Percentiles rank a stretch among this genome's conserved stretches.
These are phyloP conservation scores for Termitomyces sp. DNA, from an alignment of 768 basidiomycete genomes.

Conservation along the genomic window DNA sequence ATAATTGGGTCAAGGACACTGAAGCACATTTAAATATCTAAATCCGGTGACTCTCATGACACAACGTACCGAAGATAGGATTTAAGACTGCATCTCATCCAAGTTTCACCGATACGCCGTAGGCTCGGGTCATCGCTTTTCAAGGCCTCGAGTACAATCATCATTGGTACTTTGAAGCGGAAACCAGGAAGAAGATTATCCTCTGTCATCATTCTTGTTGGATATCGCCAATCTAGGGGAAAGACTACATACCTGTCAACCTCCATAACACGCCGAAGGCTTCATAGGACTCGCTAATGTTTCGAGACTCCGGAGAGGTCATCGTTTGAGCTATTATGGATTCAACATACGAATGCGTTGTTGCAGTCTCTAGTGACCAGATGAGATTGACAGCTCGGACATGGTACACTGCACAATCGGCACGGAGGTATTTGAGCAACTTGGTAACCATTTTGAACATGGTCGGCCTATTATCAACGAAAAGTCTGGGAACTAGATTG, in stretches of 20 bases:
- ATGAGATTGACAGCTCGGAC: constrained; percentile 76
- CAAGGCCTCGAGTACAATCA: constrained; percentile 81
- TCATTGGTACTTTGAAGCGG: constrained; percentile 79
- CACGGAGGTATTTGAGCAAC: constrained; percentile 71
- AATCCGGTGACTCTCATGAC: neutral
- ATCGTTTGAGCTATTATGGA: constrained; percentile 75
- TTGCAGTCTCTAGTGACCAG: constrained; percentile 69
- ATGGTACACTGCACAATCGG: constrained; percentile 69
- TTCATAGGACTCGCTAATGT: constrained; percentile 62
- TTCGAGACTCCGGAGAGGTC: constrained; percentile 45
- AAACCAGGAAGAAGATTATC: constrained; percentile 81
- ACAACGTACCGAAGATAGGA: constrained; percentile 77
- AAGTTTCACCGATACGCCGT: constrained; percentile 85
- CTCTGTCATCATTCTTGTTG: constrained; percentile 42
- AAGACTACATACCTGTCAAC: constrained; percentile 56
- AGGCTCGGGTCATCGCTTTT: constrained; percentile 71
- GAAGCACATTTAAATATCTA: constrained; percentile 4
- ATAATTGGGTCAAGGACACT: constrained; percentile 92
- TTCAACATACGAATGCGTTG: constrained; percentile 63
- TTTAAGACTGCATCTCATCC: constrained; percentile 94
- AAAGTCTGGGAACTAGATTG: constrained; percentile 47
- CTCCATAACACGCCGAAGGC: constrained; percentile 94
- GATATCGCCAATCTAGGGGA: neutral
- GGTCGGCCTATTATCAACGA: constrained; percentile 50
- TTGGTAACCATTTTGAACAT: constrained; percentile 62